Percentiles rank a stretch among this genome's conserved stretches.
Evolutionary conservation across 2,329 filamentous ascomycete species (phyloP).

Genomic region (Xylaria sp.): DNA sequence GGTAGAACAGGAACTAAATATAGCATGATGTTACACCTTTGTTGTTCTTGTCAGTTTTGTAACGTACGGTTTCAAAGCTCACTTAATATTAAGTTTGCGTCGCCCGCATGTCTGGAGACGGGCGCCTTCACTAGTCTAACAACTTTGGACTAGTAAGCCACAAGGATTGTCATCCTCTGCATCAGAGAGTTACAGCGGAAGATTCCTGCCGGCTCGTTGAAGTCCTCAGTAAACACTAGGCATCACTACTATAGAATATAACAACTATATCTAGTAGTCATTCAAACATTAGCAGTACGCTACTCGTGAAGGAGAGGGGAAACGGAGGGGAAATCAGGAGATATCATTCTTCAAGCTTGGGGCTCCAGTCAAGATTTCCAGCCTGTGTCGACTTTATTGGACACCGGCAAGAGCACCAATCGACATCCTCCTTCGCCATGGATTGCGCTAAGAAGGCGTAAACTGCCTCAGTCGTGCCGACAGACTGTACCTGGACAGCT

Average conservation of each 20-base stretch:
- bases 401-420: too few species aligned
- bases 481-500: background rate
- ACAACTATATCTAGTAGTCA: background rate
- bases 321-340: background rate
- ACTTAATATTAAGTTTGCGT: background rate
- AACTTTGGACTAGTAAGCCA: constrained; percentile 25
- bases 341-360: background rate
- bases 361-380: background rate
- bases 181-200: constrained; percentile 2
- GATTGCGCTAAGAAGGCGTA: too few species aligned
- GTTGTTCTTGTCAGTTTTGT: background rate
- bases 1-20: constrained; percentile 1
- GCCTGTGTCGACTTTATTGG: background rate
- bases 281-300: background rate
- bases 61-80: background rate
- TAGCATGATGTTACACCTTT: background rate
- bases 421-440: too few species aligned
- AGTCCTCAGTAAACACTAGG: background rate
- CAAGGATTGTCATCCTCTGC: constrained; percentile 16
- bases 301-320: background rate
- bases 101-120: background rate
- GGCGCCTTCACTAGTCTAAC: constrained; percentile 3
- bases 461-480: background rate
- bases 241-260: background rate
- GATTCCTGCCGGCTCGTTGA: background rate